A percentile compares a stretch with the other conserved stretches of the same genome.
Conservation (phyloP, 805 yeast genomes). For the Ogataea kodamae region DNA sequence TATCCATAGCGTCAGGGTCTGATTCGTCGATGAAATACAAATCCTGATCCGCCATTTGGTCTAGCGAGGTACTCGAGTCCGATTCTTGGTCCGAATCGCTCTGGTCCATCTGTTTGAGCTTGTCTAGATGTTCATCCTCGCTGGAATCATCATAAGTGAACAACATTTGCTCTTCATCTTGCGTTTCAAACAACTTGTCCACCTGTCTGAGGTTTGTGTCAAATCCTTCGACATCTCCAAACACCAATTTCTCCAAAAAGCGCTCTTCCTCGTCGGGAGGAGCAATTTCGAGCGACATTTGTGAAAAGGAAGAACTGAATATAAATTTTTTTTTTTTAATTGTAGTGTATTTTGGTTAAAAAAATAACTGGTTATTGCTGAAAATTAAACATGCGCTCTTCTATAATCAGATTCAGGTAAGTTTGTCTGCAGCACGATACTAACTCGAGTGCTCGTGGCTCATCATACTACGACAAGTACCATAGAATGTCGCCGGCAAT, state of each 20-base stretch:
- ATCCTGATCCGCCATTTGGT: conserved; percentile 34
- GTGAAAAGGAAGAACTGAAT: too few species aligned
- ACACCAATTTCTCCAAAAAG: conserved; percentile 74
- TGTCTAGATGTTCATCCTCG: conserved; percentile 34
- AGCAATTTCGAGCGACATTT: conserved; percentile 38
- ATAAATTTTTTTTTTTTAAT: conserved; percentile 6
- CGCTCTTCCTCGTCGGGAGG: conserved; percentile 85
- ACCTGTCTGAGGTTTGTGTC: conserved; percentile 58
- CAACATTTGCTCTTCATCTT: conserved; percentile 36
- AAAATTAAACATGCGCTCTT: conserved; percentile 21
- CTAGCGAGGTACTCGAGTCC: conserved; percentile 32
- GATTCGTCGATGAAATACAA: conserved; percentile 53
- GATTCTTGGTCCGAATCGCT: conserved; percentile 29
- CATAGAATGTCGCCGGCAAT: conserved; percentile 87
- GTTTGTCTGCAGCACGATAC: conserved; percentile 11
- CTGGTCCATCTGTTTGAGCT: conserved; percentile 41
- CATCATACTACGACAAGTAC: conserved; percentile 39
- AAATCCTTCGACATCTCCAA: conserved; percentile 82
- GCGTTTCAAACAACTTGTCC: conserved; percentile 52
- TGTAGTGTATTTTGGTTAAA: conserved; percentile 4
- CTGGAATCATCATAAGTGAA: conserved; percentile 25
- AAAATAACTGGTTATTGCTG: too few species aligned
- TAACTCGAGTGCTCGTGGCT: conserved; percentile 23
- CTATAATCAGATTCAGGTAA: conserved; percentile 23
- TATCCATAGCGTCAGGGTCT: conserved; percentile 35